Conservation (phyloP, 352 stramenopile genomes). For the Pythium rhizo-oryzae region DNA sequence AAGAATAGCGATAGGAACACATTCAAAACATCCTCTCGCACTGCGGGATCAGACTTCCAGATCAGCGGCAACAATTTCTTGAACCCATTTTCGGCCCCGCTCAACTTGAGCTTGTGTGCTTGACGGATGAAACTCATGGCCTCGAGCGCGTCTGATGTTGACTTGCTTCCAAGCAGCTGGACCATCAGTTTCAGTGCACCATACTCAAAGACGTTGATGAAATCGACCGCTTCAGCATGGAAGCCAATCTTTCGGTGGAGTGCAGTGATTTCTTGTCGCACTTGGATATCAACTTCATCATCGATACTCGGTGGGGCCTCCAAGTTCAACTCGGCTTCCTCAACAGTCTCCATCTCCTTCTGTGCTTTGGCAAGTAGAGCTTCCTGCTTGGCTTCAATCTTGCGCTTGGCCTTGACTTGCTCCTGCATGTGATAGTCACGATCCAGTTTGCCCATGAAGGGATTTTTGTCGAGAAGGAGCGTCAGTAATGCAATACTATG, state of each 20-base stretch:
- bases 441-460: constrained; percentile 93
- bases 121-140: constrained; percentile 94
- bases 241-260: constrained; percentile 90
- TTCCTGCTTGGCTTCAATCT: constrained; percentile 61
- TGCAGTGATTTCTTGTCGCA: constrained; percentile 73
- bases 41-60: constrained; percentile 87
- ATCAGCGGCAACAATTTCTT: constrained; percentile 92
- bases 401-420: constrained; percentile 66
- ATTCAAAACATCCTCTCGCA: constrained; percentile 91
- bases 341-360: constrained; percentile 63
- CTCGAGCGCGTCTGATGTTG: constrained; percentile 92
- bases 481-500: constrained; percentile 89
- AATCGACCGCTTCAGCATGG: constrained; percentile 90
- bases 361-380: constrained; percentile 86
- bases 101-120: constrained; percentile 89
- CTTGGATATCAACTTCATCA: constrained; percentile 43
- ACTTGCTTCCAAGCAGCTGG: constrained; percentile 90
- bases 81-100: constrained; percentile 89
- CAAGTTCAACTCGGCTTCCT: constrained; percentile 37
- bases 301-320: constrained; percentile 21
- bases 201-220: constrained; percentile 92
- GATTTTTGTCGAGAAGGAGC: constrained; percentile 93
- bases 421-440: constrained; percentile 81
- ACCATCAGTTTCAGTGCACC: constrained; percentile 74
- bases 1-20: constrained; percentile 81